Evolutionary conservation across 2,329 filamentous ascomycete genomes (phyloP).

Genomic region (Diaporthe humulicola): DNA sequence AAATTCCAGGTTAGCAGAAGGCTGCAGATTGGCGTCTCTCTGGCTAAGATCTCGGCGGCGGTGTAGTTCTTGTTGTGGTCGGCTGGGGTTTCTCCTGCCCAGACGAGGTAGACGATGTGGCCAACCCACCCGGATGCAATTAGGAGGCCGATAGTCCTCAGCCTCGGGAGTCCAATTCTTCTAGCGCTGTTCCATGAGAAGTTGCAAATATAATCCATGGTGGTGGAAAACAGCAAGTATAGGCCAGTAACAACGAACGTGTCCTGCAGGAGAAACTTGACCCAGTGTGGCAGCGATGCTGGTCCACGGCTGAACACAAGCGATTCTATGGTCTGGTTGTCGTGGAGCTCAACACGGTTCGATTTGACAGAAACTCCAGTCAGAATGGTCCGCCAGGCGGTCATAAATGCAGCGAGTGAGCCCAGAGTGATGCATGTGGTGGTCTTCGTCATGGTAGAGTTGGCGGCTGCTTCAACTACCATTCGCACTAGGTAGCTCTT

Average conservation of each 20-base stretch:
- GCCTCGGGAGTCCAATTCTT: background rate
- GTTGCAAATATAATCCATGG: background rate
- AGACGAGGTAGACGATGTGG: background rate
- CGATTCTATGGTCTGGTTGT: constrained; percentile 8
- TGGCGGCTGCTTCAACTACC: background rate
- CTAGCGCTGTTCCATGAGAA: background rate
- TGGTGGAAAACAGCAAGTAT: background rate
- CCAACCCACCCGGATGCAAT: background rate
- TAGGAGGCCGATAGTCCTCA: background rate
- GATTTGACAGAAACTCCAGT: background rate
- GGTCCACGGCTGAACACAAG: background rate
- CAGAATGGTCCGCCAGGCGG: background rate
- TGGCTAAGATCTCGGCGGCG: constrained; percentile 16
- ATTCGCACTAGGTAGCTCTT: constrained; percentile 6
- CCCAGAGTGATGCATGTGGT: background rate
- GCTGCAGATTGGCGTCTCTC: constrained; percentile 25
- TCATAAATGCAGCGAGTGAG: background rate
- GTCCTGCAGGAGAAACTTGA: constrained; percentile 12
- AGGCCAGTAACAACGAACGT: background rate
- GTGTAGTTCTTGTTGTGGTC: constrained; percentile 16
- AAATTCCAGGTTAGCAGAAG: constrained; percentile 37
- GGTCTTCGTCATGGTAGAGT: background rate
- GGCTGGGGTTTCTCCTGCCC: constrained; percentile 1
- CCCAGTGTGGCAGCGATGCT: background rate
- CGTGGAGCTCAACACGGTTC: background rate